Evolutionary conservation across 768 basidiomycete genomes (phyloP).

Genomic region (Lactifluus hygrophoroides): DNA sequence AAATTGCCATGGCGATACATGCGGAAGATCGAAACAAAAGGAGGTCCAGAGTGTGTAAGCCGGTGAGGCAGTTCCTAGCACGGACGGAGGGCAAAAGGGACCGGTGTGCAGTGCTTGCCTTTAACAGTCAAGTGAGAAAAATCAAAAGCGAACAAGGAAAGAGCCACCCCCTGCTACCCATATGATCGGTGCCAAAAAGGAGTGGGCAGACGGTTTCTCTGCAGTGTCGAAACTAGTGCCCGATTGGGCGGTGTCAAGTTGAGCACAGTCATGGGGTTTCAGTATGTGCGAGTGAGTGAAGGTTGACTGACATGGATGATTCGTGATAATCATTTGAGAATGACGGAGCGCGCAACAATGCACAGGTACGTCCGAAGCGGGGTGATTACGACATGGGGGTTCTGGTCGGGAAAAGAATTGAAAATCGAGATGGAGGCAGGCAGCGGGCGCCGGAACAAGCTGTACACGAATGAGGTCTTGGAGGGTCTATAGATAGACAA

Average conservation of each 20-base stretch:
- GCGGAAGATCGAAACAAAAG: not conserved
- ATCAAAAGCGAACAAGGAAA: slow-evolving; percentile 1
- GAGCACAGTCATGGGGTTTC: not conserved
- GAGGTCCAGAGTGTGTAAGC: not conserved
- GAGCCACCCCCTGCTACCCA: not conserved
- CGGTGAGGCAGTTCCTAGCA: not conserved
- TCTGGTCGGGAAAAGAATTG: not conserved
- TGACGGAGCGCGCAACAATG: slow-evolving; percentile 12
- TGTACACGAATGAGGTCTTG: not conserved
- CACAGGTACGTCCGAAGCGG: slow-evolving; percentile 3
- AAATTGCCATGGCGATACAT: slow-evolving; percentile 6
- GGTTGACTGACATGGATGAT: slow-evolving; percentile 4
- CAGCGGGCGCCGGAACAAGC: not conserved
- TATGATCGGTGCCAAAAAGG: slow-evolving; percentile 8
- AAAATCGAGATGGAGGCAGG: not conserved
- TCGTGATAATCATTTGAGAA: slow-evolving; percentile 8
- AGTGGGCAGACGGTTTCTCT: not conserved
- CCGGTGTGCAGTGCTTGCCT: not conserved
- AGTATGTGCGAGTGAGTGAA: not conserved
- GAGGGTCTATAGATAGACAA: not conserved
- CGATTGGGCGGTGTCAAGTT: not conserved
- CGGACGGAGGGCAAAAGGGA: not conserved
- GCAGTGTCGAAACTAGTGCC: not conserved
- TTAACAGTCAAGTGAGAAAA: slow-evolving; percentile 1
- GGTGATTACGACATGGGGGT: slow-evolving; percentile 1